phyloP scores from a whole-genome alignment of 371 early-diverging fungal genomes.

The Rhizopus delemar region DNA sequence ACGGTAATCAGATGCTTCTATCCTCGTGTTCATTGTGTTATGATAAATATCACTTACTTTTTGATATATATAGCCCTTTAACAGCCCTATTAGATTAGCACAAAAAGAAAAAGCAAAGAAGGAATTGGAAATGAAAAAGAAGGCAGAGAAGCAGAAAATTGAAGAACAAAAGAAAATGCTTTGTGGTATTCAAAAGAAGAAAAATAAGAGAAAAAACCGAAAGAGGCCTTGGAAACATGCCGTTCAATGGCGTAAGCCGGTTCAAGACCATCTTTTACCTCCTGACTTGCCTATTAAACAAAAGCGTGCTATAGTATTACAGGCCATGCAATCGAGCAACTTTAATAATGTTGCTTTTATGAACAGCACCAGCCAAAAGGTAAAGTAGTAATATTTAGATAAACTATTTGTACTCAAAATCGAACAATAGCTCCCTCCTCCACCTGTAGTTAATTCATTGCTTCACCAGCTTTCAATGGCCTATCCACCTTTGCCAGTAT shows the following conservation, averaged over 20 bases:
- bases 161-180: neutral
- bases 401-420: no score
- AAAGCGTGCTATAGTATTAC: neutral
- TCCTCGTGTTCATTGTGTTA: neutral
- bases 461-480: neutral
- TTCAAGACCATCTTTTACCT: neutral
- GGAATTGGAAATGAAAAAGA: no score
- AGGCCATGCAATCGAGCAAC: neutral
- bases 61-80: neutral
- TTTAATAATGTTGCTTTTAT: neutral
- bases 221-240: neutral
- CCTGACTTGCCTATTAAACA: neutral
- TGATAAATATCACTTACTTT: neutral
- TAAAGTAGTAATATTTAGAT: no score
- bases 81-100: neutral
- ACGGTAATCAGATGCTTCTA: constrained; percentile 37
- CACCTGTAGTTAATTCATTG: no score
- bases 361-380: no score
- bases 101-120: neutral
- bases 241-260: neutral
- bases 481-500: neutral
- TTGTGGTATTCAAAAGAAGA: no score
- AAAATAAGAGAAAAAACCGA: neutral
- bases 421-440: no score
- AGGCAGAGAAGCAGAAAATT: neutral